phyloP scores from a whole-genome alignment of 2,329 filamentous ascomycete species.

The Fusarium nurragi region DNA sequence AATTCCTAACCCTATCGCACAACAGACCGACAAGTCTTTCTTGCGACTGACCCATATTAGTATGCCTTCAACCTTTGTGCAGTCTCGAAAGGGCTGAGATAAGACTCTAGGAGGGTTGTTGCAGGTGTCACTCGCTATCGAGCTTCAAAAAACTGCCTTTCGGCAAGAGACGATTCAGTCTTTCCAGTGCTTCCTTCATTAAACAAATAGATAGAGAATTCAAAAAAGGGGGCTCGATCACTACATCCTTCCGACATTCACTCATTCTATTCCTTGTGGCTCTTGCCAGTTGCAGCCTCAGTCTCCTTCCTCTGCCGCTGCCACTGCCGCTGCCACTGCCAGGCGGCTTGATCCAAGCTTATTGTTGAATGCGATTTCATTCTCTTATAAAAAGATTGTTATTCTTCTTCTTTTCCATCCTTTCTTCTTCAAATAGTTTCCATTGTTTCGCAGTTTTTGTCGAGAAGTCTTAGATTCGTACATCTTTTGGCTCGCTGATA shows the following conservation, averaged over 20 bases:
- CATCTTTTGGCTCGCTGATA: conserved; percentile 24
- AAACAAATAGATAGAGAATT: not conserved
- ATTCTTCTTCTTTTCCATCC: not conserved
- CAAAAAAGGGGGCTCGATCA: not conserved
- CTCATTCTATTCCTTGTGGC: not conserved
- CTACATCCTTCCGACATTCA: not conserved
- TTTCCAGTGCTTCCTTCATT: not conserved
- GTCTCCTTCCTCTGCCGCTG: not conserved
- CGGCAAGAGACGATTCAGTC: not conserved
- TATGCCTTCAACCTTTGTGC: not conserved
- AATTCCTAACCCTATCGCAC: not conserved
- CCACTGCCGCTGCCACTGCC: conserved; percentile 8
- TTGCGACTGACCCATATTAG: not conserved
- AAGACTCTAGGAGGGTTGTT: not conserved
- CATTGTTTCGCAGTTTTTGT: conserved; percentile 15
- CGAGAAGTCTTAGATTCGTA: conserved; percentile 1
- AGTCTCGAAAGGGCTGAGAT: not conserved
- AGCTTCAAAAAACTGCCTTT: not conserved
- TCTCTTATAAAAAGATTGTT: conserved; percentile 10
- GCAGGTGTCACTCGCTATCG: not conserved
- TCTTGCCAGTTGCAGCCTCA: conserved; percentile 18
- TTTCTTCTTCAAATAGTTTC: conserved; percentile 1
- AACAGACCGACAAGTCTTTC: not conserved
- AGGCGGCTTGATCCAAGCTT: not conserved
- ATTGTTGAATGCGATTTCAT: conserved; percentile 4